Conservation (phyloP, 495 filamentous ascomycete species). For the Neurospora intermedia region DNA sequence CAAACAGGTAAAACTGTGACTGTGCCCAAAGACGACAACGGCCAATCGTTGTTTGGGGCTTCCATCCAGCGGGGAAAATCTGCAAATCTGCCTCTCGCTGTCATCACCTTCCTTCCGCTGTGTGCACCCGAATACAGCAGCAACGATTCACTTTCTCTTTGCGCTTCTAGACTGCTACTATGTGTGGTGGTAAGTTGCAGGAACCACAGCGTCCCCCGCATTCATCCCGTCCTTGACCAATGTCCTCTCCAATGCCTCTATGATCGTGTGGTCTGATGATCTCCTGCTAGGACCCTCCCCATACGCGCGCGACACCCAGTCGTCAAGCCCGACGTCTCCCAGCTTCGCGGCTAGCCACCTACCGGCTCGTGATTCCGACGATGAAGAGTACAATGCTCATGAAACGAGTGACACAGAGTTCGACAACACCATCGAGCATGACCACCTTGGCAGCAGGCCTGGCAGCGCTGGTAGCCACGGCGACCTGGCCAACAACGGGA, state of each 20-base stretch:
- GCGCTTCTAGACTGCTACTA: background rate
- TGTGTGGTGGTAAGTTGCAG: background rate
- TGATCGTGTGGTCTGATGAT: background rate
- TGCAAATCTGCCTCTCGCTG: background rate
- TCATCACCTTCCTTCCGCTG: background rate
- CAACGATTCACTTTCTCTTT: background rate
- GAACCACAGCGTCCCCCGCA: background rate
- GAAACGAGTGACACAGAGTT: constrained; percentile 21
- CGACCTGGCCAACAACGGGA: background rate
- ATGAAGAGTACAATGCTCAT: constrained; percentile 18
- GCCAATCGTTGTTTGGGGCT: background rate
- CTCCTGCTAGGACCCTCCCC: constrained; percentile 7
- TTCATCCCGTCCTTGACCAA: background rate
- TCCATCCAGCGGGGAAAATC: background rate
- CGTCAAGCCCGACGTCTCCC: constrained; percentile 22
- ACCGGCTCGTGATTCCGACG: constrained; percentile 19
- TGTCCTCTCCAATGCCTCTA: background rate
- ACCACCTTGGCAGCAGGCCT: background rate
- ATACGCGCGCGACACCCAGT: constrained; percentile 10
- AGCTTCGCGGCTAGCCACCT: constrained; percentile 14
- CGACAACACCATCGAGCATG: constrained; percentile 11
- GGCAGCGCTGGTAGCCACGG: background rate
- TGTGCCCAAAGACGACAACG: background rate
- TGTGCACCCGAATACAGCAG: background rate
- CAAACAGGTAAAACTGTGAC: background rate